A percentile compares a stretch with the other conserved stretches of the same genome.
phyloP scores from a whole-genome alignment of 2,329 filamentous ascomycete genomes.

The Pseudocercospora fijiensis region DNA sequence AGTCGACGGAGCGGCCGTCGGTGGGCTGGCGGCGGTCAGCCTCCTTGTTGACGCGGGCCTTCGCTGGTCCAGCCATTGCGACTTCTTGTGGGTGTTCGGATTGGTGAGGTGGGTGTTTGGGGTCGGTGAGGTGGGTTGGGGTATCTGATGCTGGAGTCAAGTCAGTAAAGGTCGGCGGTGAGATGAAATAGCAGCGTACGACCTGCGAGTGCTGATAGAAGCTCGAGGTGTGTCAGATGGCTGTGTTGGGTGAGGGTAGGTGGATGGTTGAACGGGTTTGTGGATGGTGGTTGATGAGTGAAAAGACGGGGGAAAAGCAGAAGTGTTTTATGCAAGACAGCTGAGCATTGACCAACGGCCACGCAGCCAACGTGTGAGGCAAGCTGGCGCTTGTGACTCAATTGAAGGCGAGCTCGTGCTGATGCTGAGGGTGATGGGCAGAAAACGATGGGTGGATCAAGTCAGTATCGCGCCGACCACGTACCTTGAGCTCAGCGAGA shows the following conservation, averaged over 20 bases:
- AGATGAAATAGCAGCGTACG: neutral
- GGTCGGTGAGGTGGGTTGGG: neutral
- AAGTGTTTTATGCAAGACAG: neutral
- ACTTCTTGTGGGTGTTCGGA: neutral
- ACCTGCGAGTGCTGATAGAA: neutral
- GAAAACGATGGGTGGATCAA: neutral
- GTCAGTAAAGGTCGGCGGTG: neutral
- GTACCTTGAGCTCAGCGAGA: slow-evolving; percentile 10
- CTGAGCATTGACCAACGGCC: neutral
- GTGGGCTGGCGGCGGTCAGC: slow-evolving; percentile 7
- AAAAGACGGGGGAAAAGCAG: neutral
- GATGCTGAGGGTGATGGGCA: neutral
- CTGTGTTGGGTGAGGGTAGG: neutral
- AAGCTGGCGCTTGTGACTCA: neutral
- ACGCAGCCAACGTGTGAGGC: slow-evolving; percentile 6
- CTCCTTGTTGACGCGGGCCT: slow-evolving; percentile 22
- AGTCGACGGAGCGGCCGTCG: neutral
- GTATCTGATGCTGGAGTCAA: neutral
- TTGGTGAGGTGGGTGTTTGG: neutral
- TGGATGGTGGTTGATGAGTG: neutral
- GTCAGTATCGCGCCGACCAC: neutral
- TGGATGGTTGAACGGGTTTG: neutral
- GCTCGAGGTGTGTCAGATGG: neutral
- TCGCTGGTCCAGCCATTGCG: slow-evolving; percentile 22
- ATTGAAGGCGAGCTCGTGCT: neutral